Base-by-base conservation (phyloP, 2,329 filamentous ascomycete genomes). In the Aspergillus novoparasiticus region DNA sequence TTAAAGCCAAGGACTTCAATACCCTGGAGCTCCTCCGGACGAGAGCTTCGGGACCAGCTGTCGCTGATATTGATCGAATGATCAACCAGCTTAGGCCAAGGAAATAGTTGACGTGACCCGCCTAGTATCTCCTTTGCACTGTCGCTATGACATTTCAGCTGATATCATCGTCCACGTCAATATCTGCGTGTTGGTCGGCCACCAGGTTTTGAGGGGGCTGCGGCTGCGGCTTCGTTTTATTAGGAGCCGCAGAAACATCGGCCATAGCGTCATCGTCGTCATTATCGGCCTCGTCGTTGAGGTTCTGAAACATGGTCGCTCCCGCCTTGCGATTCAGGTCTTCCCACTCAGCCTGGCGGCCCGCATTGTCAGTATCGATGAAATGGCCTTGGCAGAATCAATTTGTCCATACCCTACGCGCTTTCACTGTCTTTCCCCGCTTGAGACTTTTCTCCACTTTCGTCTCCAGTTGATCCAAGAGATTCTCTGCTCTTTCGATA, bases 11-110 rank as follows among this genome's bases (percentile, higher is more conserved):
- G 78, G 92, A 99, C 75, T 82, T 87, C 56, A 89, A 89, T 69
- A 82, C 89, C n/a, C 88, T 96, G 79, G 87, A 90, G 70, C 84
- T 88, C 58, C 80, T 98, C 67, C 84, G 92, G 68, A 86, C 86
- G 62, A 93, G 90, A 68, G 93, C 92, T 19, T 90, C 88, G 6
- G 87, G 87, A 58, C 86, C 84, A 39, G 89, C 90, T 58, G 80
- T 85, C 26, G 88, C 87, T 66, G 94, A 98, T 78, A 92, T 98
- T 78, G 93, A 97, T 80, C 86, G 91, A 71, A 81, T 97, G 69
- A 85, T 90, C 66, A 85, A 82, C 26, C 84, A 86, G 67, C 73
- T 84, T 57, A 77, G 76, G 67, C 81, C 81, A 60, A 79, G 76
- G 66, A 80, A 78, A 72, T 83, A 76, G 70, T 58, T 32, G 62